Evolutionary conservation across 2,329 filamentous ascomycete species (phyloP).

Genomic region (Colletotrichum kahawae): DNA sequence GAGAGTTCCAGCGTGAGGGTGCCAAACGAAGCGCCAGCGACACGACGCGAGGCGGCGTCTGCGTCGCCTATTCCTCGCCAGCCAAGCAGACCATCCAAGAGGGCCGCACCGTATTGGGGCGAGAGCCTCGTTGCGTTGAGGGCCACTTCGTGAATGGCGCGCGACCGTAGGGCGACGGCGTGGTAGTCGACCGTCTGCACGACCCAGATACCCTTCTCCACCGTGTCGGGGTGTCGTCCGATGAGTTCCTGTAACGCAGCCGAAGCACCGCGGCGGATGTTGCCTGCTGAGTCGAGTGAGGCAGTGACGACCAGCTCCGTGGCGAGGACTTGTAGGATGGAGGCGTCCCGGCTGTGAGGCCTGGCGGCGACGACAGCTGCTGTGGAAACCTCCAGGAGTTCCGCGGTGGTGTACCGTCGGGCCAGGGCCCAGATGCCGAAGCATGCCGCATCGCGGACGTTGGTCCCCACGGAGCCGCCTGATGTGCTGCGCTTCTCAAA

Average conservation of each 20-base stretch:
- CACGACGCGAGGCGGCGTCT: slow-evolving; percentile 75
- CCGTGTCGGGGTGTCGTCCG: slow-evolving; percentile 86
- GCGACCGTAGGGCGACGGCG: slow-evolving; percentile 83
- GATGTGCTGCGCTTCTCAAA: slow-evolving; percentile 90
- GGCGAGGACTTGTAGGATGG: slow-evolving; percentile 78
- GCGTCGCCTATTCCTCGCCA: slow-evolving; percentile 90
- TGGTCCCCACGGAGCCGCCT: slow-evolving; percentile 84
- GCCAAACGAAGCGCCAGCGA: slow-evolving; percentile 74
- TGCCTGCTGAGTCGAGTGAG: slow-evolving; percentile 87
- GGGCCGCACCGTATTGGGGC: slow-evolving; percentile 70
- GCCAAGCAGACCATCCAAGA: slow-evolving; percentile 73
- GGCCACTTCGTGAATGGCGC: slow-evolving; percentile 81
- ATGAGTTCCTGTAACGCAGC: slow-evolving; percentile 94
- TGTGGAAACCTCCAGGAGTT: slow-evolving; percentile 70
- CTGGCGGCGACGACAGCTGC: slow-evolving; percentile 47
- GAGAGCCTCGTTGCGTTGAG: slow-evolving; percentile 71
- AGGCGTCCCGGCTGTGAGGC: slow-evolving; percentile 39
- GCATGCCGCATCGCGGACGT: slow-evolving; percentile 92
- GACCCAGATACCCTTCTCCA: slow-evolving; percentile 80
- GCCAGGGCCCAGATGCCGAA: slow-evolving; percentile 96
- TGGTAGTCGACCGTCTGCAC: slow-evolving; percentile 95
- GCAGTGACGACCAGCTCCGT: slow-evolving; percentile 82
- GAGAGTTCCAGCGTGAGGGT: slow-evolving; percentile 52
- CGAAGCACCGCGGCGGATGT: slow-evolving; percentile 90
- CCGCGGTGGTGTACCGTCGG: slow-evolving; percentile 80